Evolutionary conservation across 2,329 filamentous ascomycete species (phyloP), one percentile per base, ranked within the genome.

Genomic region (Thelonectria blattea): DNA sequence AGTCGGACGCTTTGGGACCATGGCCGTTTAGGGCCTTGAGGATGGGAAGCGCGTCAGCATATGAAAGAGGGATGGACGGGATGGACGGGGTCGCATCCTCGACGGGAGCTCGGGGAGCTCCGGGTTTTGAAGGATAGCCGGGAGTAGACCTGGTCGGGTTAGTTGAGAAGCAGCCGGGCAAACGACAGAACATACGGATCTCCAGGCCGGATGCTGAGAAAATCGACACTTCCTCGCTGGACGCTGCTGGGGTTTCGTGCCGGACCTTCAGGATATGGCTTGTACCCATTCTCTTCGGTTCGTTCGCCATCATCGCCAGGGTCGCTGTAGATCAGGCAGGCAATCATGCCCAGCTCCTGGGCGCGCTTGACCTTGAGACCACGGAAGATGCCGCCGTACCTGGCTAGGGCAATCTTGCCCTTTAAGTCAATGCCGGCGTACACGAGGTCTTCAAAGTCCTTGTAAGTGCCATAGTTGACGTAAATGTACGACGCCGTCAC

Each of bases 341-440:
- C 94, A 46, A 95, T 80, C 86, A 95, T 94, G 37, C 93, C 94
- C 17, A 96, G 81, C 68, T 97, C 92, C 75, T 96, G 91, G 1
- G 94, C 94, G 52, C 93, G 87, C 81, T 96, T 97, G 58, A 97
- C 87, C 76, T 97, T 98, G 64, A 98, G 82, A 1, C 93, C 94
- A 55, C 94, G 86, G 80, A 97, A 97, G 62, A 94, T 88, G 47
- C 85, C 83, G 15, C 94, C 94, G 73, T 98, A 97, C 71, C 91
- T 93, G 45, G 86, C 89, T 62, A 98, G 80, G 2, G 91, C 93
- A 67, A 98, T 94, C 77, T 96, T 96, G 49, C 93, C 94, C 66
- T 88, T 75, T 42, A 98, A 79, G 59, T 85, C 88, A 58, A 97
- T 78, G 65, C 92, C 92, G 39, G 91, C 89, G 41, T 86, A 83